A percentile compares a stretch with the other conserved stretches of the same genome.
Evolutionary conservation across 1,139 yeast species (phyloP).

Genomic region (Blastobotrys illinoisensis): DNA sequence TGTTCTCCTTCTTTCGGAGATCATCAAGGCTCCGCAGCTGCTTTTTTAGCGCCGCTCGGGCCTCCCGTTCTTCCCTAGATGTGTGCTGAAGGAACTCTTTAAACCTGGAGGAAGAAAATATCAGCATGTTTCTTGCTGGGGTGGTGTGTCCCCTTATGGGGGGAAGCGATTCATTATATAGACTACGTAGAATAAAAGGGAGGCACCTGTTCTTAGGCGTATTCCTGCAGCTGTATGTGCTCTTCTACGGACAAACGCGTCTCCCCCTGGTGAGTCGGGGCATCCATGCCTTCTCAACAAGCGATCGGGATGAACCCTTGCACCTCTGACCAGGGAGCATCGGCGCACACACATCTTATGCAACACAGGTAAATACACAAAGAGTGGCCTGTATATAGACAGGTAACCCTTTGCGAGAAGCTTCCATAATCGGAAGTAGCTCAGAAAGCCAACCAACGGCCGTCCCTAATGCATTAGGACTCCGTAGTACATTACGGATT

Average conservation of each 20-base stretch:
- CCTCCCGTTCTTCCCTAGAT: neutral
- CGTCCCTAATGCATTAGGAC: too few species aligned
- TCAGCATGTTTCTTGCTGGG: neutral
- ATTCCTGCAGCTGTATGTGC: neutral
- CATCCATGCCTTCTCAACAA: neutral
- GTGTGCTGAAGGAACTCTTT: neutral
- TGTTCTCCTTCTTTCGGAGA: neutral
- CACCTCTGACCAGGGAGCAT: neutral
- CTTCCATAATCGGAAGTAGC: neutral
- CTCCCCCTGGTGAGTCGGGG: neutral
- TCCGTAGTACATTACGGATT: too few species aligned
- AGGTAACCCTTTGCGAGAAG: neutral
- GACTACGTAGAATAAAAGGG: neutral
- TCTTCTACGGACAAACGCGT: neutral
- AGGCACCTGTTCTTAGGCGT: neutral
- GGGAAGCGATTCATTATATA: neutral
- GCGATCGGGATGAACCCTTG: neutral
- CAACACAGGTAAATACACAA: neutral
- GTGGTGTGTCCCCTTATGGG: neutral
- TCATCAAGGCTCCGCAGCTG: conserved; percentile 1
- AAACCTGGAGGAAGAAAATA: neutral
- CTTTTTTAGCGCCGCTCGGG: neutral
- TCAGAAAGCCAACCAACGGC: neutral
- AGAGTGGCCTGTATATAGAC: neutral
- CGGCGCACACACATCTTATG: neutral